These are phyloP conservation scores for Fraxinus velutina DNA, from an alignment of 305 asterid species.

Conservation along the genomic window DNA sequence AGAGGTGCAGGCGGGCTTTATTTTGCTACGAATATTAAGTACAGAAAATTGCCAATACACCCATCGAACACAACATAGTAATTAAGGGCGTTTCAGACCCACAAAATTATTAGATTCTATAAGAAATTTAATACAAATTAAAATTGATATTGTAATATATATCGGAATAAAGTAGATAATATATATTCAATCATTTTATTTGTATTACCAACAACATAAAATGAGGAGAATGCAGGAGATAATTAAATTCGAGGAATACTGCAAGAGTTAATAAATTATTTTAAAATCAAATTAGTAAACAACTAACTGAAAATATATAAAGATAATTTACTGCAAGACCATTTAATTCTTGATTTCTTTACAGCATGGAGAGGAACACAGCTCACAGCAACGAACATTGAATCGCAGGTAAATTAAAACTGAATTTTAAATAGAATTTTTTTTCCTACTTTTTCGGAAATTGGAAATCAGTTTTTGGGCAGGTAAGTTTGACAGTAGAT, in stretches of 20 bases:
- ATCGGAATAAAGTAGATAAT: too few relatives aligned
- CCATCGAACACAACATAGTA: not conserved
- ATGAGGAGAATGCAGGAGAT: not conserved
- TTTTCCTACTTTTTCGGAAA: not conserved
- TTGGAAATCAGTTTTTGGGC: not conserved
- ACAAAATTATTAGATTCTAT: not conserved
- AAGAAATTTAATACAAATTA: not conserved
- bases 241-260: not conserved
- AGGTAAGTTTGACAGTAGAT: constrained; percentile 66
- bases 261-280: too few relatives aligned
- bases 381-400: constrained; percentile 35
- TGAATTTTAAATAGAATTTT: not conserved
- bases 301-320: too few relatives aligned
- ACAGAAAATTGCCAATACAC: not conserved
- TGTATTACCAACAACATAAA: not conserved
- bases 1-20: not conserved
- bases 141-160: too few relatives aligned
- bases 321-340: too few relatives aligned
- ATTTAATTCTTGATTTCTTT: not conserved
- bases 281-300: too few relatives aligned
- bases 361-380: constrained; percentile 82
- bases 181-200: not conserved
- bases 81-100: too few relatives aligned
- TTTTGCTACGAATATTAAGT: not conserved
- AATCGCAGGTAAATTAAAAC: constrained; percentile 43